Evolutionary conservation across 495 filamentous ascomycete species (phyloP).

Genomic region (Lepraria neglecta): DNA sequence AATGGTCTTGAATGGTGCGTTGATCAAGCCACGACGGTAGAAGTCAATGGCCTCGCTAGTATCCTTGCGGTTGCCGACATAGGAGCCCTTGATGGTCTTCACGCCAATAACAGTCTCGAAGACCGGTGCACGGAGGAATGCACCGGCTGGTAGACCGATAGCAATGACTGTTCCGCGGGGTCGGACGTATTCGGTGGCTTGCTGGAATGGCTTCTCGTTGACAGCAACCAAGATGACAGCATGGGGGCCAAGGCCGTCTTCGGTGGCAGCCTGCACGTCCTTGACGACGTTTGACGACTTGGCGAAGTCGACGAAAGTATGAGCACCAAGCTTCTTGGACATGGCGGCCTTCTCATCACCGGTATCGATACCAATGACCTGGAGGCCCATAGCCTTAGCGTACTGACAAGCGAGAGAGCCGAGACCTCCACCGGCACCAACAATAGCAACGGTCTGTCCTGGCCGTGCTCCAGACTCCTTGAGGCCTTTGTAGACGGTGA

Average conservation of each 20-base stretch:
- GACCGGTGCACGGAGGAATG: constrained; percentile 73
- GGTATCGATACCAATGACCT: constrained; percentile 69
- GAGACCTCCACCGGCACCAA: constrained; percentile 83
- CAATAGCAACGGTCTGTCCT: constrained; percentile 76
- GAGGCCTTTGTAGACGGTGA: constrained; percentile 90
- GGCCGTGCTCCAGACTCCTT: constrained; percentile 72
- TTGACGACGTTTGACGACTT: constrained; percentile 67
- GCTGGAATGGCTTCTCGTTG: constrained; percentile 87
- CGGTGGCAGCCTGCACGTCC: constrained; percentile 71
- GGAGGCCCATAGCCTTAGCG: constrained; percentile 81
- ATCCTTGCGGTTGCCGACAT: constrained; percentile 86
- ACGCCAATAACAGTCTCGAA: constrained; percentile 81
- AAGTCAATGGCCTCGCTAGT: constrained; percentile 82
- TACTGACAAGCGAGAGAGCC: constrained; percentile 80
- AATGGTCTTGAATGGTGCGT: constrained; percentile 75
- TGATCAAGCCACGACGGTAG: constrained; percentile 74
- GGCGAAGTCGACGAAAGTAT: constrained; percentile 70
- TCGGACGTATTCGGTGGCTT: constrained; percentile 79
- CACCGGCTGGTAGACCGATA: constrained; percentile 76
- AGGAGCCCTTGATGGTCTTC: constrained; percentile 88
- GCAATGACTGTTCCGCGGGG: constrained; percentile 72
- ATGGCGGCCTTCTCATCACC: constrained; percentile 71
- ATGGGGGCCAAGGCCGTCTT: constrained; percentile 76
- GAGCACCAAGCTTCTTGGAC: constrained; percentile 60
- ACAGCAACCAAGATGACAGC: constrained; percentile 82